Base-by-base conservation (phyloP, 192 early-diverging fungal genomes). In the Powellomyces hirtus region DNA sequence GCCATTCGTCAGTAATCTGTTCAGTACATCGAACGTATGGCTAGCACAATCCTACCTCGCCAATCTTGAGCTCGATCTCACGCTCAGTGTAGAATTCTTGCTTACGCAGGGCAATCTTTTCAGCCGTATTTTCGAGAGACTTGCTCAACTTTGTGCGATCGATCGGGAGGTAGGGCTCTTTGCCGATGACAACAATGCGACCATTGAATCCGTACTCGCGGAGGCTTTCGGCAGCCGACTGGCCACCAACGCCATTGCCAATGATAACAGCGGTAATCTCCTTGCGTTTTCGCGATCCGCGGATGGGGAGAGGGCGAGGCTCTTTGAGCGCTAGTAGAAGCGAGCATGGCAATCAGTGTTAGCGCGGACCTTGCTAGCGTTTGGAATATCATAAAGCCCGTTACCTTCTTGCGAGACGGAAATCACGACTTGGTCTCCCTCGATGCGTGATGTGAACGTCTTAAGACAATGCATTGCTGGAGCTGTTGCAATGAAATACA, bases 61-160 rank as follows among this genome's bases (percentile, higher is more conserved):
- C 58, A n/a, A 81, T 59, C 29, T 55, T 71, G 42, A 88, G 65
- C 11, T 77, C 66, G 33, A 88, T 73, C 38, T 67, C 81, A 1
- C 79, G 56, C 31, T 78, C 51, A 8, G 69, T 44, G 56, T 81
- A 84, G 66, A 77, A 70, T 38, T 74, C 78, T 4, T 45, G 59
- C 18, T 63, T 51, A 24, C 86, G 76, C 2, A 88, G 38, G 3
- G 61, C 62, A 72, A 86, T 72, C 50, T 77, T 75, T 16, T 58
- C 36, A 1, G 72, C 52, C 24, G 60, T 57, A 7, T 74, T 66
- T 30, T 80, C 76, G 57, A 83, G 53, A 0, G 64, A 38, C 61
- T 88, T 88, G 77, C 70, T 77, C 27, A 88, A 63, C 71, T 88
- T 84, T n/a, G 83, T 79, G 57, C 84, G 64, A 20, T 85, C 83